phyloP scores from a whole-genome alignment of 2,329 filamentous ascomycete species.

The Gyromitra esculenta region DNA sequence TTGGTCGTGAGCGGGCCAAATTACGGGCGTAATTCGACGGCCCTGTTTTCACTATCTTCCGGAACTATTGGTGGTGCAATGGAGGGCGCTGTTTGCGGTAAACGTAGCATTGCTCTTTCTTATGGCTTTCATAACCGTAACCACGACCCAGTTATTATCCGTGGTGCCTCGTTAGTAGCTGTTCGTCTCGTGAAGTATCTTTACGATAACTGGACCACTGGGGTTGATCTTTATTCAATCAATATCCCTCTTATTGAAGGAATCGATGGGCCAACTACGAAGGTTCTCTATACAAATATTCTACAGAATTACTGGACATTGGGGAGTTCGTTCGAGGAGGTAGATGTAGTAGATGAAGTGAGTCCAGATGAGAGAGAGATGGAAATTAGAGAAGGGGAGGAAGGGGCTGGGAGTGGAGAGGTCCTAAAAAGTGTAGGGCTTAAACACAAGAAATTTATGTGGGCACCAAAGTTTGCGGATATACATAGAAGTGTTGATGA shows the following conservation, averaged over 20 bases:
- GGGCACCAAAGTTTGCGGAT: constrained; percentile 86
- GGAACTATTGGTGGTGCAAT: constrained; percentile 81
- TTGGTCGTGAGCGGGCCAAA: constrained; percentile 83
- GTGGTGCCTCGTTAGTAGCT: constrained; percentile 76
- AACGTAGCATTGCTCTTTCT: constrained; percentile 79
- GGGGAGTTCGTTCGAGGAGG: constrained; percentile 86
- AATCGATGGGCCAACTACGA: constrained; percentile 69
- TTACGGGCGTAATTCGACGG: constrained; percentile 83
- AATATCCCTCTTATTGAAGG: constrained; percentile 87
- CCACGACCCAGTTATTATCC: constrained; percentile 83
- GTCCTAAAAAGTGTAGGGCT: constrained; percentile 64
- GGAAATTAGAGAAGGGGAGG: constrained; percentile 73
- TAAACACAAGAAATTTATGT: constrained; percentile 87
- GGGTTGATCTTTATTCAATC: constrained; percentile 85
- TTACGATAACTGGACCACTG: constrained; percentile 75
- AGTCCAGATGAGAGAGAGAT: constrained; percentile 74
- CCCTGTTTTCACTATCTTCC: constrained; percentile 79
- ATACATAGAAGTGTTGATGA: constrained; percentile 88
- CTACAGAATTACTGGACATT: constrained; percentile 88
- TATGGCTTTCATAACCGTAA: constrained; percentile 90
- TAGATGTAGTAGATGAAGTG: constrained; percentile 72
- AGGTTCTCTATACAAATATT: constrained; percentile 84
- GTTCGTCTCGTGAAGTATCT: constrained; percentile 83
- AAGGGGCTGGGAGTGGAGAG: constrained; percentile 62
- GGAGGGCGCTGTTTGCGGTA: constrained; percentile 77